Conservation (phyloP, 208 protist genomes). For the Leishmania amazonensis region DNA sequence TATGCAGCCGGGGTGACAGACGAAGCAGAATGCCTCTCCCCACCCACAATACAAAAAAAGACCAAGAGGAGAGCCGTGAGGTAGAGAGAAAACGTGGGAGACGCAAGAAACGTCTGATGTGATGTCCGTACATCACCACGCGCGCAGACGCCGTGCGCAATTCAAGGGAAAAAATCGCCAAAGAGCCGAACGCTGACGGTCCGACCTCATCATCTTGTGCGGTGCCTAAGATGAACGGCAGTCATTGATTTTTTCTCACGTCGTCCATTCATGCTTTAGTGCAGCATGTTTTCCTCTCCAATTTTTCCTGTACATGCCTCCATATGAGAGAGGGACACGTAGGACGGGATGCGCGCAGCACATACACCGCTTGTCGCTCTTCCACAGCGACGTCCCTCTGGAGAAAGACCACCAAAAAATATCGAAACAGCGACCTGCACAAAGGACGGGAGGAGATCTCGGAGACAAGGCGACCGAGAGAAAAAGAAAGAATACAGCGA, state of each 20-base stretch:
- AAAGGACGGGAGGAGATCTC: neutral
- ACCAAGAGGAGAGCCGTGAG: neutral
- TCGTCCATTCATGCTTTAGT: neutral
- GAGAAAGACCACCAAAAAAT: neutral
- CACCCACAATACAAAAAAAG: neutral
- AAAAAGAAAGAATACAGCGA: neutral
- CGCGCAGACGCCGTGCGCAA: neutral
- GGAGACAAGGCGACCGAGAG: neutral
- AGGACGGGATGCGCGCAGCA: neutral
- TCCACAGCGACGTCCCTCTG: neutral
- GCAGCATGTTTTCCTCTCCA: no score
- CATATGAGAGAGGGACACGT: neutral
- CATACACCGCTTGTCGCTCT: neutral
- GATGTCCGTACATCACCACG: neutral
- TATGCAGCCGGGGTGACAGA: neutral
- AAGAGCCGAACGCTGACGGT: neutral
- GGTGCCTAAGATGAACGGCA: neutral
- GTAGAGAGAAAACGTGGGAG: neutral
- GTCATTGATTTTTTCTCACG: neutral
- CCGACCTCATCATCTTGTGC: neutral
- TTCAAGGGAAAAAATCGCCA: neutral
- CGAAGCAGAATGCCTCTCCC: neutral
- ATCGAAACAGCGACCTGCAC: neutral
- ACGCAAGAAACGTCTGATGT: neutral
- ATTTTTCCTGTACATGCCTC: neutral